Conservation (phyloP, 225 moss, liverwort and hornwort genomes). For the Rhytidiadelphus loreus region DNA sequence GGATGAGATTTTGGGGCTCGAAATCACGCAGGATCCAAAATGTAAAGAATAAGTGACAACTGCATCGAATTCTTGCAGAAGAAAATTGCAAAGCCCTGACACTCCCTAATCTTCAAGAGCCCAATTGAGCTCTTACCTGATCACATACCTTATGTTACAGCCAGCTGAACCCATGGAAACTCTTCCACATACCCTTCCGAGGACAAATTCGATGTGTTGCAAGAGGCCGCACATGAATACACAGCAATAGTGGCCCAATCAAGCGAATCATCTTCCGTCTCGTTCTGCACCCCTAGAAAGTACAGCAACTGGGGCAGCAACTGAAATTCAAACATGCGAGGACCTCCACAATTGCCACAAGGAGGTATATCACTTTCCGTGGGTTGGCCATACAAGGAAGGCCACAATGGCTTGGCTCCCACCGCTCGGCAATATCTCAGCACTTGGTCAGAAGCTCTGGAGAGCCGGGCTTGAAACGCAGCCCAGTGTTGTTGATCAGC, state of each 20-base stretch:
- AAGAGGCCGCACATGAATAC: slow-evolving; percentile 70
- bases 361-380: slow-evolving; percentile 29
- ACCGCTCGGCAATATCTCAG: slow-evolving; percentile 52
- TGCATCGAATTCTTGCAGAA: background rate
- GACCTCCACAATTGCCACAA: slow-evolving; percentile 59
- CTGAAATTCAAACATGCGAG: slow-evolving; percentile 83
- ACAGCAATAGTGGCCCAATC: slow-evolving; percentile 95
- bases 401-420: slow-evolving; percentile 88
- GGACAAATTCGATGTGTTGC: slow-evolving; percentile 1
- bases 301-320: slow-evolving; percentile 89
- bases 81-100: background rate
- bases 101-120: background rate
- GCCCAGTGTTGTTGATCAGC: slow-evolving; percentile 88
- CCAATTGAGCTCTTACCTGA: background rate
- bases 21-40: background rate
- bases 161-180: slow-evolving; percentile 86
- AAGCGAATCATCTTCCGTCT: slow-evolving; percentile 54
- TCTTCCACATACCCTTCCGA: slow-evolving; percentile 59
- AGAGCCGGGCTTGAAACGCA: slow-evolving; percentile 64
- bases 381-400: slow-evolving; percentile 59
- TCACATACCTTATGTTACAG: slow-evolving; percentile 9
- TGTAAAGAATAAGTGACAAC: background rate
- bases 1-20: background rate
- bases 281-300: slow-evolving; percentile 68
- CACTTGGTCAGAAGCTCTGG: slow-evolving; percentile 69